A percentile compares a stretch with the other conserved stretches of the same genome.
These are phyloP conservation scores for Porphyrellus cyaneotinctus DNA, from an alignment of 768 basidiomycete species.

Conservation along the genomic window DNA sequence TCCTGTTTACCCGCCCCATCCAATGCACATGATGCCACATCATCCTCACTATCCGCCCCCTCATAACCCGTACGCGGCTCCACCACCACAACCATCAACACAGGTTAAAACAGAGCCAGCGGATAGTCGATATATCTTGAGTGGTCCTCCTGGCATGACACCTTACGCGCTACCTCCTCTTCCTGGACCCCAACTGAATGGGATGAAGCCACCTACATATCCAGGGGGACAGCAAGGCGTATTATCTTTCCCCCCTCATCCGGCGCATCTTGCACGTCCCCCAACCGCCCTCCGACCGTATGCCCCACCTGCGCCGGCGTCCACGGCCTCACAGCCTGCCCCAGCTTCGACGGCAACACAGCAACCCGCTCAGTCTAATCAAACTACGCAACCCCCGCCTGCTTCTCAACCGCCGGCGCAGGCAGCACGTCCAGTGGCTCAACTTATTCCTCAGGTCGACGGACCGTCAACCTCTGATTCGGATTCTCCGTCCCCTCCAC, in stretches of 20 bases:
- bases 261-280: slow-evolving; percentile 27
- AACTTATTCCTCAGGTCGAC: slow-evolving; percentile 72
- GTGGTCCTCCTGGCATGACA: slow-evolving; percentile 36
- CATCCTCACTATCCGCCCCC: slow-evolving; percentile 52
- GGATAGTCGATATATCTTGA: slow-evolving; percentile 65
- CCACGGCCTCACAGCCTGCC: slow-evolving; percentile 24
- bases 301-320: slow-evolving; percentile 10
- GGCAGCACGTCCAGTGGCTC: slow-evolving; percentile 19
- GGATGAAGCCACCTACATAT: slow-evolving; percentile 46
- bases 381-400: slow-evolving; percentile 6
- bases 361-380: slow-evolving; percentile 20
- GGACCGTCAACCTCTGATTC: slow-evolving; percentile 69
- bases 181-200: slow-evolving; percentile 61
- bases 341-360: slow-evolving; percentile 9
- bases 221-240: slow-evolving; percentile 58
- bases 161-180: slow-evolving; percentile 57
- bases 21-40: slow-evolving; percentile 54
- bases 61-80: slow-evolving; percentile 49
- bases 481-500: slow-evolving; percentile 68
- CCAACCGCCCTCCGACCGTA: slow-evolving; percentile 23
- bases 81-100: slow-evolving; percentile 34
- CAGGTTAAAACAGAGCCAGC: slow-evolving; percentile 72
- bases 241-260: slow-evolving; percentile 46
- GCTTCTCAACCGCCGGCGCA: slow-evolving; percentile 15
- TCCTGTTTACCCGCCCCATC: slow-evolving; percentile 55